Evolutionary conservation across 164 flowering plant genomes (phyloP), one percentile per base, ranked within the genome.

Genomic region (Taxillus chinensis): DNA sequence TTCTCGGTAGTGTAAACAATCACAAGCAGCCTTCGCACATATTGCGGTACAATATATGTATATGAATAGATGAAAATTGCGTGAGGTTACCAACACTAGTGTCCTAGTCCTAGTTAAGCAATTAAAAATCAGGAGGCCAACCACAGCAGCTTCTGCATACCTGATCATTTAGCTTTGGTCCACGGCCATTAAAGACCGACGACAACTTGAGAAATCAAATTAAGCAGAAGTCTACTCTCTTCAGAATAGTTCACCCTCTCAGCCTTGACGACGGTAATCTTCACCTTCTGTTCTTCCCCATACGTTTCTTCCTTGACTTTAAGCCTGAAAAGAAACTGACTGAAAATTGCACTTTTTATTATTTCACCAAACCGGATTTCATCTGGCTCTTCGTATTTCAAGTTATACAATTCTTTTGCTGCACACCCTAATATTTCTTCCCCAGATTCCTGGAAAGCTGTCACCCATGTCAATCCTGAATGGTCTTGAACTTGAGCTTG

Each of bases 381-480:
- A 62, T 89, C 86, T 64, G 83, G 66, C 53, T 71, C 78, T 72
- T 83, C 88, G 57, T 82, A 56, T 72, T 89, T 91, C 79, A 89
- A 65, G 57, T 43, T 5, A 69, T 86, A 82, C 79, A 95, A 60
- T 70, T 95, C 88, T 80, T 87, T 91, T 2, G 98, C 97, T 0
- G 92, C 69, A 63, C 79, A 85, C 14, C 96, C 99, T 70, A 91
- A 60, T 45, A 91, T 83, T 75, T 91, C 96, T 66, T 86, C 93
- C 11, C 96, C 98, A 2, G 90, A 51, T 73, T 95, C 99, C 74
- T 95, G 99, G 72, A 95, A 95, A 62, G 96, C 92, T 5, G 99
- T 90, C 60, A 86, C 95, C 99, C 99, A 95, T 9, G 85, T 89
- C 74, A 87, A 41, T 27, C 96, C 98, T 1, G 92, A 78, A 61